Evolutionary conservation across 768 basidiomycete genomes (phyloP), one percentile per base, ranked within the genome.

Genomic region (Lepiota brunneoincarnata): DNA sequence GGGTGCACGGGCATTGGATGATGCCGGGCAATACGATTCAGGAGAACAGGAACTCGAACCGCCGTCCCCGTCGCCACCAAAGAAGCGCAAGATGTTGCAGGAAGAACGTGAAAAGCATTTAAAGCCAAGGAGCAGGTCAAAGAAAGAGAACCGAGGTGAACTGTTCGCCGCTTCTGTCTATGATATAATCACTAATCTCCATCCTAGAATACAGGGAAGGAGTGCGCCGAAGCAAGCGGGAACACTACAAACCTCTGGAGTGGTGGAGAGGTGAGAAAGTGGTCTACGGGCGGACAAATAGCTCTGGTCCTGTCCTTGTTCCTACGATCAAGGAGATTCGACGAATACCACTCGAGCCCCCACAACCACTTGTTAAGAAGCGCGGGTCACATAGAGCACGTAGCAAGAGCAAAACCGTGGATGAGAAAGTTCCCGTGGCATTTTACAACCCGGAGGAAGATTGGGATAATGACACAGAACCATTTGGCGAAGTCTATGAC

Each of bases 251-350:
- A 45, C 96, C 95, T 3, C 74, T 98, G 34, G 89, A 91, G 37
- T 96, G 80, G 75, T 98, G 96, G 96, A 82, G 93, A n/a, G 83
- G 84, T 60, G 96, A 98, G 71, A 87, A 84, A 58, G 80, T 93
- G 20, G 85, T 94, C 2, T 98, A 93, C 62, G 87, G 87, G 5
- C 79, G 84, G 49, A 61, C 65, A 10, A 59, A 64, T 2, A 55
- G 61, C 11, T 71, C 77, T 7, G 75, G 76, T 6, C 57, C 70
- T 7, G 71, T 78, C 18, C 74, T 81, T 23, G 85, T 89, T 10
- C 82, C 89, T 0, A 79, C 80, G 23, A 87, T 93, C 63, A 82
- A 82, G 61, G 88, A 85, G 58, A 84, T 94, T 51, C 65, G 73
- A 15, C 75, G 75, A n/a, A 78, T 81, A 62, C 78, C 79, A 0